Percentiles rank a stretch among this genome's conserved stretches.
Conservation (phyloP, 1,284 basidiomycete species). For the Austroboletus niveus region DNA sequence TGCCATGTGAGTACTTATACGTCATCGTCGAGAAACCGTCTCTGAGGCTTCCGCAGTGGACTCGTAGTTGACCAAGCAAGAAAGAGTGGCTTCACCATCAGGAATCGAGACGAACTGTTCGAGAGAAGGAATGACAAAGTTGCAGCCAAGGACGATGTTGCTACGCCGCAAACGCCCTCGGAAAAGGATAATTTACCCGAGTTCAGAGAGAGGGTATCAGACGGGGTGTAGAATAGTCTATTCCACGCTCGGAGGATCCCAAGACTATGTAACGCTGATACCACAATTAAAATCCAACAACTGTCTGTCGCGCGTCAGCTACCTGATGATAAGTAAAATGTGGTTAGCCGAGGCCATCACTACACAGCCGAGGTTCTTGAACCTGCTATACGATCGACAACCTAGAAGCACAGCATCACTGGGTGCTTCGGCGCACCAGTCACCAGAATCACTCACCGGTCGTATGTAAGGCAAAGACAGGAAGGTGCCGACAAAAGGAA, state of each 20-base stretch:
- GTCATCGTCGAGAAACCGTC: neutral
- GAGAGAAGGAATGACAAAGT: conserved; percentile 8
- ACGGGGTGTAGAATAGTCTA: neutral
- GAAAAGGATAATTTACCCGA: conserved; percentile 9
- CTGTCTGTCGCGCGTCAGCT: conserved; percentile 12
- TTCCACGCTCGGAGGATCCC: conserved; percentile 1
- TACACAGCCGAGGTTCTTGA: conserved; percentile 76
- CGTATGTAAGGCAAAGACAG: conserved; percentile 86
- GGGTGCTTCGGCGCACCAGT: neutral
- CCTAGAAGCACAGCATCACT: conserved; percentile 37
- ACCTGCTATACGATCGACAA: conserved; percentile 71
- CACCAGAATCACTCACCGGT: conserved; percentile 43
- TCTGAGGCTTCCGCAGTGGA: conserved; percentile 37
- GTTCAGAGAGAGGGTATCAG: conserved; percentile 6
- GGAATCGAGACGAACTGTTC: conserved; percentile 44
- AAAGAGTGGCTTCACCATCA: conserved; percentile 49
- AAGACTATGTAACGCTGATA: conserved; percentile 5
- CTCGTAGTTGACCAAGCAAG: conserved; percentile 50
- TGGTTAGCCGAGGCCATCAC: conserved; percentile 10
- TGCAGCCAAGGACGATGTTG: neutral
- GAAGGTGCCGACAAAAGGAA: conserved; percentile 89
- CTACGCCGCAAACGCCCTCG: conserved; percentile 4
- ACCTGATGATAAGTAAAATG: conserved; percentile 5
- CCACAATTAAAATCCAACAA: conserved; percentile 19
- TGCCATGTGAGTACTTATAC: conserved; percentile 46